Conservation (phyloP, 148 eudicot species). For the Linanthus parryae region DNA sequence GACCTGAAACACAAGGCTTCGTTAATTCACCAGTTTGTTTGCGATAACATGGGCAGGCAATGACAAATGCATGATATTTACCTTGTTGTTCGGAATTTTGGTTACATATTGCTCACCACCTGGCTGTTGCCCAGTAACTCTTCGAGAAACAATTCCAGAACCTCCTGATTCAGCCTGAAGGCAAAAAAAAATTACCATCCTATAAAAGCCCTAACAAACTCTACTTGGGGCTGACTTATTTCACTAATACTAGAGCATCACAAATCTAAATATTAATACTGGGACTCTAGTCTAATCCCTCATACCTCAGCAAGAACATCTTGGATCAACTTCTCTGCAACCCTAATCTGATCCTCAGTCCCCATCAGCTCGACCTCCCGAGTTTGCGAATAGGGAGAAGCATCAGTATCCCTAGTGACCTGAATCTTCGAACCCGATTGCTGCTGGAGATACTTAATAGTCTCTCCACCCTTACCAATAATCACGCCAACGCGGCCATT, state of each 20-base stretch:
- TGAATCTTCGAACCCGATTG: slow-evolving; percentile 98
- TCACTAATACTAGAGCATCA: no score
- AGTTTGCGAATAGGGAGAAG: slow-evolving; percentile 51
- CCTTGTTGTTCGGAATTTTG: slow-evolving; percentile 86
- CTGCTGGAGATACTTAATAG: slow-evolving; percentile 79
- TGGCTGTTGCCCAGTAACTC: slow-evolving; percentile 37
- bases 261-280: no score
- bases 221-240: no score
- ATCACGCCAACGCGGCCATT: slow-evolving; percentile 95
- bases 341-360: slow-evolving; percentile 65
- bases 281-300: no score
- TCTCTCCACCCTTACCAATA: slow-evolving; percentile 93
- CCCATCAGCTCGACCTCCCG: slow-evolving; percentile 84
- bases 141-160: slow-evolving; percentile 58
- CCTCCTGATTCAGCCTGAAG: slow-evolving; percentile 86
- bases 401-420: slow-evolving; percentile 88
- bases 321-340: slow-evolving; percentile 74
- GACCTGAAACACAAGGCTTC: slow-evolving; percentile 47
- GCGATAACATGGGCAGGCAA: no score
- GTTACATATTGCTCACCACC: slow-evolving; percentile 55
- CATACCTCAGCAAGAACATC: slow-evolving; percentile 88
- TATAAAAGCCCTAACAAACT: no score
- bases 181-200: background rate
- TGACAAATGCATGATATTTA: slow-evolving; percentile 1
- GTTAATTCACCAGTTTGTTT: slow-evolving; percentile 5